Percentiles rank a stretch among this genome's conserved stretches.
Conservation (phyloP, 169 alveolate genomes). For the Plasmodium sp. region DNA sequence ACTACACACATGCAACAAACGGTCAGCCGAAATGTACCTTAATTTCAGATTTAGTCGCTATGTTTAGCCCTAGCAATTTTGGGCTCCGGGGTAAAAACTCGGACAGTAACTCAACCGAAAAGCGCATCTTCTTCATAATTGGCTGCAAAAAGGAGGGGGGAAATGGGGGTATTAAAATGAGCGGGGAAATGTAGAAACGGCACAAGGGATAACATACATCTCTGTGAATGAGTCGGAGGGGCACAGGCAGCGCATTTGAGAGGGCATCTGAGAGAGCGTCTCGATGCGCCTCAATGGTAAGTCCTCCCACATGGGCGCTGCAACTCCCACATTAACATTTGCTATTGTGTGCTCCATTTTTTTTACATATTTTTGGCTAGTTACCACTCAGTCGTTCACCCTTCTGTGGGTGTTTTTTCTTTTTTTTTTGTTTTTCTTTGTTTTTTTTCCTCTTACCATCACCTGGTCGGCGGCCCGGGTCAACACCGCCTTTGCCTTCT, state of each 20-base stretch:
- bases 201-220: neutral
- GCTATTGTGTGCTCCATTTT: neutral
- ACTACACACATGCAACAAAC: neutral
- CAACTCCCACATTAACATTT: neutral
- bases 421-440: neutral
- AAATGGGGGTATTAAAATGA: neutral
- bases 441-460: constrained; percentile 2
- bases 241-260: no score
- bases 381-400: neutral
- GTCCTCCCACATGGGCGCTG: neutral
- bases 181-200: neutral
- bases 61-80: constrained; percentile 49
- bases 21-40: constrained; percentile 23
- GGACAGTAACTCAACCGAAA: constrained; percentile 43
- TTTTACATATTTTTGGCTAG: neutral
- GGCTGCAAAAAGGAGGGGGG: constrained; percentile 13
- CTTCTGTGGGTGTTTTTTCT: neutral
- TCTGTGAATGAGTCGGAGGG: neutral
- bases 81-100: constrained; percentile 58
- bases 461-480: constrained; percentile 65
- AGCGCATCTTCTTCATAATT: constrained; percentile 51
- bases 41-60: constrained; percentile 52
- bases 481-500: constrained; percentile 44
- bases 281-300: neutral
- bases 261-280: neutral